A percentile compares a stretch with the other conserved stretches of the same genome.
Conservation (phyloP, 176 grass and related monocot genomes). For the Carex myosuroides region DNA sequence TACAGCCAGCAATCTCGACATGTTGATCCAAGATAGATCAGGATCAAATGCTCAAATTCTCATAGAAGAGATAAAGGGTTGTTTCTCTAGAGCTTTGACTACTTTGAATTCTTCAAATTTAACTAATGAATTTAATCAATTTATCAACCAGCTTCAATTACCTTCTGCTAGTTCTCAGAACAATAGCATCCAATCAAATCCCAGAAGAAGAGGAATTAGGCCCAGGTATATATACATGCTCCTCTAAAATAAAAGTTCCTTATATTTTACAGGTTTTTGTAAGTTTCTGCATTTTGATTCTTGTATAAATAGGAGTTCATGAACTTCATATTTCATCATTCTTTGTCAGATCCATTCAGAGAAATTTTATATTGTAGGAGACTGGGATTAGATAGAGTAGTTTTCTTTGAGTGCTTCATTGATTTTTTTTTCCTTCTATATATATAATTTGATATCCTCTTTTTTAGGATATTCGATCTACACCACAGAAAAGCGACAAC, state of each 20-base stretch:
- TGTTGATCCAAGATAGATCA: constrained; percentile 3
- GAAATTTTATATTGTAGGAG: neutral
- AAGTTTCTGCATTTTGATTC: neutral
- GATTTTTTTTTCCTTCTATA: neutral
- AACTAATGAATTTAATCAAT: neutral
- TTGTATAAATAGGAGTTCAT: neutral
- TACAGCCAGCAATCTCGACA: neutral
- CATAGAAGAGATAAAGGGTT: constrained; percentile 7
- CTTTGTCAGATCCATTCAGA: neutral
- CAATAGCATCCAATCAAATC: neutral
- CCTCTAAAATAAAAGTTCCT: neutral
- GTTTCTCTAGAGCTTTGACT: constrained; percentile 15
- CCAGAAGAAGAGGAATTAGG: neutral
- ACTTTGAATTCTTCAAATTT: constrained; percentile 5
- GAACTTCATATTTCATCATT: neutral
- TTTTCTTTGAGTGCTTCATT: neutral
- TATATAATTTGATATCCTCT: neutral
- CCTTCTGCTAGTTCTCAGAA: neutral
- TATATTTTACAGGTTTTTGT: neutral
- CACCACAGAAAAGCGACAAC: neutral
- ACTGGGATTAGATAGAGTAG: neutral
- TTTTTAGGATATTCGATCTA: neutral
- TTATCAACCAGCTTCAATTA: constrained; percentile 4
- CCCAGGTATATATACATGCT: neutral
- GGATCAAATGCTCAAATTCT: constrained; percentile 13